Evolutionary conservation across 164 flowering plant species (phyloP), one percentile per base, ranked within the genome.

Genomic region (Cinnamomum chago): DNA sequence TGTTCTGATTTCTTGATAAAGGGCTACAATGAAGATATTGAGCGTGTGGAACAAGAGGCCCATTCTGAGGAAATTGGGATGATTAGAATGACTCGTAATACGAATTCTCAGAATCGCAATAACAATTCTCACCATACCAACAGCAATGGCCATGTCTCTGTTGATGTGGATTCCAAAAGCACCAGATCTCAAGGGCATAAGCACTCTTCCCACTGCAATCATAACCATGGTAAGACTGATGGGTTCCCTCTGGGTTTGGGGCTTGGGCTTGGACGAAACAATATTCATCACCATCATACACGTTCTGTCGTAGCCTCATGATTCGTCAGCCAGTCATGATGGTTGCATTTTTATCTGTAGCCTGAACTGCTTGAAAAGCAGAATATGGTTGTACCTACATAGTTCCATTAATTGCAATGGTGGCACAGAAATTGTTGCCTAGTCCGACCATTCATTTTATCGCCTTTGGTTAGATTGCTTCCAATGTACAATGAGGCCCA

Each of bases 1-100:
- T 91, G 97, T 76, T 85, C 90, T 20, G 97, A 92, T 79, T 91
- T 94, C 84, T 78, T 90, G 79, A 85, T 94, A 76, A 92, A 86
- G 28, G 98, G 98, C 20, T 90, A 89, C 84, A 93, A 91, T 66
- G 98, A 88, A 82, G 97, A 95, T 60, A 73, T 85, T 5, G 95
- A 89, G 76, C 72, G 28, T 62, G 62, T 64, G 33, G 90, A 85
- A 76, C 89, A 83, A 65, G 68, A 17, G 7, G 51, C 87, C 28
- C 81, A 77, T 72, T 75, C 90, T 1, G 90, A 89, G 64, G 98
- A 86, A 18, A 85, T 88, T n/a, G 80, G 85, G 51, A 86, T 90
- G 95, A 79, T 86, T 86, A 85, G 84, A 1, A 87, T 90, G 80
- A 22, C 81, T 17, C 82, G 85, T 70, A 80, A 74, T 71, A 75